Base-by-base conservation (phyloP, 2,329 filamentous ascomycete genomes). In the Pleomassaria siparia region DNA sequence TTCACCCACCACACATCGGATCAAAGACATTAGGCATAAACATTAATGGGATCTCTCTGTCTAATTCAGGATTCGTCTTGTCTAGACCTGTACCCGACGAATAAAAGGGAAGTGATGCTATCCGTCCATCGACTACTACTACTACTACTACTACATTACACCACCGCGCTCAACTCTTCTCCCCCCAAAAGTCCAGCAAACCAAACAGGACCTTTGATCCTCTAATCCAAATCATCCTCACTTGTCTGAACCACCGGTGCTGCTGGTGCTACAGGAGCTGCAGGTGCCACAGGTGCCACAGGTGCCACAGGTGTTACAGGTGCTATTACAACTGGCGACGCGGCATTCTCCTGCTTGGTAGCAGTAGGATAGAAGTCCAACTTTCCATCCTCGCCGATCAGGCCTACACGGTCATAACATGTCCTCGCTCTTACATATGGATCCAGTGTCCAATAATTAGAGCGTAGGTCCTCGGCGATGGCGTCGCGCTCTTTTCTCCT, bases 391-490 rank as follows among this genome's bases (percentile, higher is more conserved):
- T 77, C 72, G 50, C 81, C 74, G 37, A 97, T 78, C 50, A 94
- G 75, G 1, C 91, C 89, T 11, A 79, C 80, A 50, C 94, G 82
- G 45, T 99, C 94, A 60, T 96, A 96, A 51, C 89, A 72, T n/a
- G 85, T 88, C 62, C 86, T 80, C 11, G 91, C 89, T 30, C 94
- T 80, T 24, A 97, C 69, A 68, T 92, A 95, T 0, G 90, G 90
- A 72, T 99, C 94, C 43, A 96, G 71, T 30, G 80, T 79, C 92
- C 94, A 99, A 74, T 97, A 99, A 58, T 88, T 88, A 40, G 80
- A 77, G 51, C 79, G 79, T 58, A 97, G 66, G 53, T 81, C 73
- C 42, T 78, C 78, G 2, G 88, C 85, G 22, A 94, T 62, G 2
- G 75, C 72, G 29, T 82, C 75, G 46, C 90, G 78, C 68, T 82